Percentiles rank a stretch among this genome's conserved stretches.
phyloP scores from a whole-genome alignment of 345 rosid species.

The Corchorus olitorius region DNA sequence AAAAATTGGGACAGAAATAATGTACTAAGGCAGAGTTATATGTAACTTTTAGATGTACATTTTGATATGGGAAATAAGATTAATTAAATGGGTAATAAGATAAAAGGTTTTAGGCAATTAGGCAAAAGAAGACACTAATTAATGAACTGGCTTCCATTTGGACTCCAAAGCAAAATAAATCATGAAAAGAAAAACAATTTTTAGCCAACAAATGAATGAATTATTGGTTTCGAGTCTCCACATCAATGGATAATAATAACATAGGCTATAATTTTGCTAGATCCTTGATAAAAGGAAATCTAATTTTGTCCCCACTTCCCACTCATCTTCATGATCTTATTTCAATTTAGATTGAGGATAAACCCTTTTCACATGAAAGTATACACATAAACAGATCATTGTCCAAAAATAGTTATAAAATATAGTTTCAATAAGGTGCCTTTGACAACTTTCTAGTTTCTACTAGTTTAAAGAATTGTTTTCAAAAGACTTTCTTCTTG shows the following conservation, averaged over 20 bases:
- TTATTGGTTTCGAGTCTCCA: background rate
- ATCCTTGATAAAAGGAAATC: slow-evolving; percentile 10
- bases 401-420: too few species aligned
- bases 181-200: background rate
- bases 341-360: background rate
- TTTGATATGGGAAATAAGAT: background rate
- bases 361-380: background rate
- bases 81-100: background rate
- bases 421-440: too few species aligned
- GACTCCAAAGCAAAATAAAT: background rate
- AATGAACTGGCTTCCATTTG: slow-evolving; percentile 13
- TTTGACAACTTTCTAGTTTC: too few species aligned
- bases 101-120: background rate
- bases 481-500: too few species aligned
- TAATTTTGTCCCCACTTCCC: slow-evolving; percentile 2
- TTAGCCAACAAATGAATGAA: background rate
- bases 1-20: too few species aligned
- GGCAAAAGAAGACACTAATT: background rate
- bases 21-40: too few species aligned
- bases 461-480: too few species aligned
- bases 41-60: background rate
- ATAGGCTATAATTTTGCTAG: background rate
- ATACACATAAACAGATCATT: background rate
- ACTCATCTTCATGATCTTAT: background rate
- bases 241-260: background rate